Conservation (phyloP, 2,329 filamentous ascomycete species). For the Aspergillus latus region DNA sequence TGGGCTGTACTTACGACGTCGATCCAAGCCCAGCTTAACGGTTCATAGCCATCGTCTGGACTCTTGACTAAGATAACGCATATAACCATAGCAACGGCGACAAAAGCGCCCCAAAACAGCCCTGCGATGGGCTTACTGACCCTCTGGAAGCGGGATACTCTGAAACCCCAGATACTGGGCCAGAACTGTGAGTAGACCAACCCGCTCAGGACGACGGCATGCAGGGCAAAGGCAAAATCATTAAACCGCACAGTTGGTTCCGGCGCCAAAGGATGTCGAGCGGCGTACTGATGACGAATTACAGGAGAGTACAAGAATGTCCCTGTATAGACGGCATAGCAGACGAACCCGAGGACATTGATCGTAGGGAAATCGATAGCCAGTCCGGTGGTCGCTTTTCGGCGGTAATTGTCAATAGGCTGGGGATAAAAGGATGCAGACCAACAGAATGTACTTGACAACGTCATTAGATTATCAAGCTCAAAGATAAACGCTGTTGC, state of each 20-base stretch:
- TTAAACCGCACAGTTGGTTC: conserved; percentile 85
- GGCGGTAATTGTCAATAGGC: conserved; percentile 72
- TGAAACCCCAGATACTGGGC: conserved; percentile 72
- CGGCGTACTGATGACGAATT: conserved; percentile 79
- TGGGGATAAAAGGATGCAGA: conserved; percentile 92
- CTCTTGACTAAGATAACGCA: conserved; percentile 46
- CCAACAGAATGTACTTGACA: conserved; percentile 64
- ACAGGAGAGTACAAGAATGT: conserved; percentile 76
- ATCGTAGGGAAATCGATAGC: conserved; percentile 83
- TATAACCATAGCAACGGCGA: conserved; percentile 39
- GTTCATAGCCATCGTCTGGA: conserved; percentile 47
- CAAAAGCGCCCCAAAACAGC: conserved; percentile 67
- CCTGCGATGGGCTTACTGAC: conserved; percentile 64
- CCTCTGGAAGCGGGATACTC: conserved; percentile 55
- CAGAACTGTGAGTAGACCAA: conserved; percentile 78
- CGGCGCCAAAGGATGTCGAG: conserved; percentile 69
- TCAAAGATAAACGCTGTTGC: neutral
- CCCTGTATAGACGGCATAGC: conserved; percentile 71
- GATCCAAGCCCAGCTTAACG: conserved; percentile 61
- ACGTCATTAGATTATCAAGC: neutral
- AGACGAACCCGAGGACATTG: conserved; percentile 62
- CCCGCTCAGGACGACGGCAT: conserved; percentile 71
- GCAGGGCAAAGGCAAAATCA: conserved; percentile 82
- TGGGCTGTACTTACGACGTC: conserved; percentile 54
- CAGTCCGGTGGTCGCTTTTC: conserved; percentile 76